Conservation (phyloP, 768 basidiomycete species). For the Cystofilobasidium macerans region DNA sequence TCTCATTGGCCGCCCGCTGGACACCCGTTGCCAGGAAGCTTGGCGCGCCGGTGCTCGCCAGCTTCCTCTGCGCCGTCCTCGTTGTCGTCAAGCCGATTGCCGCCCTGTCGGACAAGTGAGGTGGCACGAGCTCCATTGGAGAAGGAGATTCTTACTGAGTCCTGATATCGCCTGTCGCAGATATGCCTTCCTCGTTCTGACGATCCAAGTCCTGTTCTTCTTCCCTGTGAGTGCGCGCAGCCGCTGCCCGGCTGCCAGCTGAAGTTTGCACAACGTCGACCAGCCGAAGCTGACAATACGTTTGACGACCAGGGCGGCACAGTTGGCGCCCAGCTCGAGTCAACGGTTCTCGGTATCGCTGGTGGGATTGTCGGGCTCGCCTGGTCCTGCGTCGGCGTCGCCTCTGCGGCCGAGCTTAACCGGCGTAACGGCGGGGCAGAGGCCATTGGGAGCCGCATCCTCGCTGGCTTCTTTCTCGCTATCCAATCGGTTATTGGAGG, state of each 20-base stretch:
- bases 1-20: neutral
- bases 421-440: conserved; percentile 1
- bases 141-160: neutral
- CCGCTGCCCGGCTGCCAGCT: neutral
- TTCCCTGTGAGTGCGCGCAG: neutral
- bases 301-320: neutral
- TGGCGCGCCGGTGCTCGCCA: neutral
- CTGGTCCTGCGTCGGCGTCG: conserved; percentile 14
- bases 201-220: conserved; percentile 3
- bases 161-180: neutral
- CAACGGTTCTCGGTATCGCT: neutral
- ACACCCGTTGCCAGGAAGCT: neutral
- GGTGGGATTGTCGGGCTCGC: conserved; percentile 8
- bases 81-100: neutral
- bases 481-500: neutral
- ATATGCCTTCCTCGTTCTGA: neutral
- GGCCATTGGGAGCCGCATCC: neutral
- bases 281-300: neutral
- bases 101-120: conserved; percentile 1
- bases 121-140: neutral
- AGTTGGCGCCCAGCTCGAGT: neutral
- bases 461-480: conserved; percentile 10
- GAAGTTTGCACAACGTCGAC: neutral
- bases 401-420: neutral
- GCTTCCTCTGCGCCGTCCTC: conserved; percentile 2